phyloP scores from a whole-genome alignment of 495 filamentous ascomycete genomes.

The Penicillium turbatum region DNA sequence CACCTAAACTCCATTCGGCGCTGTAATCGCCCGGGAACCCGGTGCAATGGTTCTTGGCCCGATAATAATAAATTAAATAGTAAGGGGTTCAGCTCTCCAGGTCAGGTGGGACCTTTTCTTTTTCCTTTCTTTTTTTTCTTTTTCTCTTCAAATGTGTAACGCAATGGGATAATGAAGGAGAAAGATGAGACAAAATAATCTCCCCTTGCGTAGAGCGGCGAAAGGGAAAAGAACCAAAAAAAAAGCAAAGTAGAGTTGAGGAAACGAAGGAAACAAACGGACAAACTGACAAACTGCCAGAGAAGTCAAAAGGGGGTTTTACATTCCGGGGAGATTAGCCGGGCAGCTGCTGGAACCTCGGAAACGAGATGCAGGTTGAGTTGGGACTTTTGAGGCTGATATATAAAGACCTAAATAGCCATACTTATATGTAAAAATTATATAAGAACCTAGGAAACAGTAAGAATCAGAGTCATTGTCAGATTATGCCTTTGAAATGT shows the following conservation, averaged over 20 bases:
- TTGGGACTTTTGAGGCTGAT: constrained; percentile 6
- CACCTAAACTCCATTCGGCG: constrained; percentile 22
- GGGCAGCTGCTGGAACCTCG: constrained; percentile 7
- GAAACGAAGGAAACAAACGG: not conserved
- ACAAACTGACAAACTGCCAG: not conserved
- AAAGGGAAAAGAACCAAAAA: not conserved
- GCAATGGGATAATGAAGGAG: constrained; percentile 17
- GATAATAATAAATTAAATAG: constrained; percentile 2
- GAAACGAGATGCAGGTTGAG: not conserved
- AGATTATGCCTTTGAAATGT: no score
- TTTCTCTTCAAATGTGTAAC: constrained; percentile 22
- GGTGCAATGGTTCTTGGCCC: constrained; percentile 22
- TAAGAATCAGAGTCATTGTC: not conserved
- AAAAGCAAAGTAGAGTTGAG: no score
- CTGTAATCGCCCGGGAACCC: constrained; percentile 25
- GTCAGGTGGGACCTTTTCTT: constrained; percentile 12
- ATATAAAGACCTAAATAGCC: not conserved
- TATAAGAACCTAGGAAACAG: not conserved
- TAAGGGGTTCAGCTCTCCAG: not conserved
- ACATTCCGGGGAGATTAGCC: constrained; percentile 14
- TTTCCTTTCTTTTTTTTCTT: constrained; percentile 10
- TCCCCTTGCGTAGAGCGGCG: constrained; percentile 6
- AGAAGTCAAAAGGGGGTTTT: not conserved
- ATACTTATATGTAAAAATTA: not conserved
- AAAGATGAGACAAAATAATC: constrained; percentile 4